Evolutionary conservation across 108 stramenopile species (phyloP).

Genomic region (Pseudonitzschia delicatissima): DNA sequence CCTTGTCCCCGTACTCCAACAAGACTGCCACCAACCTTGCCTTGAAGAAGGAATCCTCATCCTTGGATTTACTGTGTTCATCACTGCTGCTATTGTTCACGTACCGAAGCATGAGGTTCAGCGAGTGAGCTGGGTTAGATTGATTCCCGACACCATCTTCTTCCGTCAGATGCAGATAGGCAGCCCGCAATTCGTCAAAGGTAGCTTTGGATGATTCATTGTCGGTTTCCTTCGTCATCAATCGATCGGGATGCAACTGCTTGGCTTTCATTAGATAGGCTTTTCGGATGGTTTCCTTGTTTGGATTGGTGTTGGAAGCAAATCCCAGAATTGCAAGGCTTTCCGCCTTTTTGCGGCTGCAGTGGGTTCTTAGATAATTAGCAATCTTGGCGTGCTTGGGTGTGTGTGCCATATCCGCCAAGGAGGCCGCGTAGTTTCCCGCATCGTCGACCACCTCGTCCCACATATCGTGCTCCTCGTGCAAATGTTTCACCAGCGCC

Average conservation of each 20-base stretch:
- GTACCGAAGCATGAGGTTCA: constrained; percentile 41
- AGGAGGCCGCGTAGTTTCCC: constrained; percentile 77
- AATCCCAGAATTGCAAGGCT: constrained; percentile 52
- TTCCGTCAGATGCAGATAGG: constrained; percentile 46
- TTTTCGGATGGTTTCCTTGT: constrained; percentile 31
- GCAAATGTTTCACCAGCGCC: constrained; percentile 51
- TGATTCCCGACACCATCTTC: constrained; percentile 47
- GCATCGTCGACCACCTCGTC: constrained; percentile 67
- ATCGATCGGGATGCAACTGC: constrained; percentile 64
- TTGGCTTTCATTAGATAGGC: constrained; percentile 53
- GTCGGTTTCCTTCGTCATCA: neutral
- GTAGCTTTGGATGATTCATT: neutral
- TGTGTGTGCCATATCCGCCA: constrained; percentile 82
- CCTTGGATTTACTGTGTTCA: neutral
- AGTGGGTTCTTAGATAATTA: constrained; percentile 50
- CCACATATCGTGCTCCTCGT: constrained; percentile 54
- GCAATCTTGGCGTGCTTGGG: constrained; percentile 46
- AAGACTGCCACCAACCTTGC: constrained; percentile 72
- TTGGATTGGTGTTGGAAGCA: constrained; percentile 5
- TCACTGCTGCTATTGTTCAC: constrained; percentile 1
- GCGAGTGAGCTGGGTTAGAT: constrained; percentile 44
- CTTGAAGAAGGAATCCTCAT: constrained; percentile 50
- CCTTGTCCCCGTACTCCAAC: constrained; percentile 76
- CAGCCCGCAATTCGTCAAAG: constrained; percentile 30
- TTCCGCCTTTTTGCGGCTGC: constrained; percentile 51